Base-by-base conservation (phyloP, 495 filamentous ascomycete genomes). In the Xylaria palmicola region DNA sequence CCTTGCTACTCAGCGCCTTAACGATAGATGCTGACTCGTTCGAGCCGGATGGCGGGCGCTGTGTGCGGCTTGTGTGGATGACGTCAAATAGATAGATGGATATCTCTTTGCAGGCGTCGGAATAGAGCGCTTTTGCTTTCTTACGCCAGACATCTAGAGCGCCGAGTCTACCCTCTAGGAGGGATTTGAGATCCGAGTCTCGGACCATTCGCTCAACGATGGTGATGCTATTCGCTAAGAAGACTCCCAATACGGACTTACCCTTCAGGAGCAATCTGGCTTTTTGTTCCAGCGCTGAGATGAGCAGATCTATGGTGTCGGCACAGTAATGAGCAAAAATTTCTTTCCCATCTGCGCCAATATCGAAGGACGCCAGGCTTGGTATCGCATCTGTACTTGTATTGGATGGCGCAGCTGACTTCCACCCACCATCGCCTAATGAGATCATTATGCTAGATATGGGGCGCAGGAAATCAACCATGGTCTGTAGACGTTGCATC, bases 371-470 rank as follows among this genome's bases (percentile, higher is more conserved):
- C 36, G 84, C 81, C 44, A 93, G 72, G 36, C 87, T 88, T 8
- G 90, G 87, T 10, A 89, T 82, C 20, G 83, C 85, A n/a, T 89
- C 79, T 19, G 81, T 78, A 39, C 80, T 83, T 7, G 78, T 81
- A 30, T 75, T 72, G 19, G 79, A 65, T 0, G 79, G 72, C 17
- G 73, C 69, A 0, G 69, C 71, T 7, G 80, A 74, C 30, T 84
- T 86, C 94, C 94, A 99, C 52, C 94, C 94, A 5, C 92, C 91
- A 68, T 97, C 92, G 19, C 94, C 94, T 4, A 99, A 77, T 2
- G 92, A 94, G 13, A 93, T 87, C 79, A 98, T 84, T 63, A 99
- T 90, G 59, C 90, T 92, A 20, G 89, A 89, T 17, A 98, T 82
- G 8, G 93, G 90, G n/a, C 85, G 83, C 4, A 93, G 84, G 76